Conservation (phyloP, 352 stramenopile genomes). For the Nothophytophthora sp. region DNA sequence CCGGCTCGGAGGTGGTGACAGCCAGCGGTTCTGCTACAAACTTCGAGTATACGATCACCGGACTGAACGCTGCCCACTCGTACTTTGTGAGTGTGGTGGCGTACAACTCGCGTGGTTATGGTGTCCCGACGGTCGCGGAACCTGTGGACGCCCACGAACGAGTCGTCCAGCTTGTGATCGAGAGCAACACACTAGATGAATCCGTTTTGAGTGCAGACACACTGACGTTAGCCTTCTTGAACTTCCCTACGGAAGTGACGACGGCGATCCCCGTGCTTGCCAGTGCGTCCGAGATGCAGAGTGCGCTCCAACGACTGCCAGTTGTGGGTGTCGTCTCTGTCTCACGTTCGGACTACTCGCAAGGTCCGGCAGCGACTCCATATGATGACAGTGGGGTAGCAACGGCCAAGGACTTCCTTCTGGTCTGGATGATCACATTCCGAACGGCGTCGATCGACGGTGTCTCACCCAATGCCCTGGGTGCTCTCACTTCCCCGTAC, state of each 20-base stretch:
- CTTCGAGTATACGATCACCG: conserved; percentile 41
- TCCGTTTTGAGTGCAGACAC: conserved; percentile 35
- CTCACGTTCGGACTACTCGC: conserved; percentile 62
- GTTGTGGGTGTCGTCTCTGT: conserved; percentile 62
- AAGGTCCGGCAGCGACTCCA: conserved; percentile 25
- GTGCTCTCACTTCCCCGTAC: conserved; percentile 31
- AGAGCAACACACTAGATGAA: conserved; percentile 28
- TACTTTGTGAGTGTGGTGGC: conserved; percentile 87
- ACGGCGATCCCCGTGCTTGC: conserved; percentile 47
- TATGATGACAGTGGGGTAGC: conserved; percentile 55
- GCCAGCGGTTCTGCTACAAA: conserved; percentile 2
- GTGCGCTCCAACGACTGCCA: conserved; percentile 48
- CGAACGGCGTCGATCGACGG: conserved; percentile 44
- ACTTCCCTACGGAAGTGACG: conserved; percentile 42
- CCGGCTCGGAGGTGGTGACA: conserved; percentile 34
- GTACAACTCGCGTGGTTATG: conserved; percentile 81
- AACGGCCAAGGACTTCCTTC: conserved; percentile 35
- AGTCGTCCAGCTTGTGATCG: conserved; percentile 45
- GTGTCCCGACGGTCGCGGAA: conserved; percentile 41
- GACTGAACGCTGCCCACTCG: conserved; percentile 38
- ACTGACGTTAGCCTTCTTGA: conserved; percentile 60
- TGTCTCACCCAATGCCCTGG: conserved; percentile 50
- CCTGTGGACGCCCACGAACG: conserved; percentile 55
- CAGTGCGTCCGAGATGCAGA: conserved; percentile 48
- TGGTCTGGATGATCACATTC: conserved; percentile 87